Base-by-base conservation (phyloP, 2,329 filamentous ascomycete species). In the Alternaria incomplexa region DNA sequence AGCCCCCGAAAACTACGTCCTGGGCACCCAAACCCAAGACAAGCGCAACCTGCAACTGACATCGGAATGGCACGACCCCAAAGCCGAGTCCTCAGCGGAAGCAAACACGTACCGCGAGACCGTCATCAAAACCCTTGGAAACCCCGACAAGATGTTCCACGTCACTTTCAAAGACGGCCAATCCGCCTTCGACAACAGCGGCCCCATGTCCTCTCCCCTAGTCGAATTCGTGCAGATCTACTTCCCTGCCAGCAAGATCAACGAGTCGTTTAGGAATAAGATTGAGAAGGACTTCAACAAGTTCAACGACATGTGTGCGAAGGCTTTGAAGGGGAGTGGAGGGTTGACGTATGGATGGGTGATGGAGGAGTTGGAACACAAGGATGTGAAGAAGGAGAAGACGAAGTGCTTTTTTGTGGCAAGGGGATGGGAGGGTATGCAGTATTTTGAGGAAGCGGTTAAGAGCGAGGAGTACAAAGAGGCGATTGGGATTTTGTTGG, bases 361-460 rank as follows among this genome's bases (percentile, higher is more conserved):
- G 15, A 2, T 62, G 28, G 60, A 62, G 15, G 60, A 62, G 15
- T 43, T 58, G 30, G 60, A 62, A 5, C 55, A 62, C 30, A 51
- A 54, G 30, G 50, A 45, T 30, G 11, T 58, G 10, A 36, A 40
- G 23, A 52, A 50, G 28, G 44, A 20, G 4, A 61, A 54, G 30
- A 2, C 48, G 3, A 45, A 32, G 4, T 58, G 60, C 28, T 59
- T 62, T 30, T 36, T 62, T 26, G 60, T 62, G 32, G 44, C 48
- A 2, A 62, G 60, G 44, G 50, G 60, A 5, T 62, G 60, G 56
- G 56, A 59, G 32, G 44, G 56, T 9, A 62, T 62, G 60, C 43
- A 36, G 48, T 52, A n/a, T 40, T 62, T 62, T 46, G 48, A 59
- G 20, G 44, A 58, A 15, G 6, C 58, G 12, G 11, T 62, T 0